Base-by-base conservation (phyloP, 306 rosid genomes). In the Hippophae tibetana region DNA sequence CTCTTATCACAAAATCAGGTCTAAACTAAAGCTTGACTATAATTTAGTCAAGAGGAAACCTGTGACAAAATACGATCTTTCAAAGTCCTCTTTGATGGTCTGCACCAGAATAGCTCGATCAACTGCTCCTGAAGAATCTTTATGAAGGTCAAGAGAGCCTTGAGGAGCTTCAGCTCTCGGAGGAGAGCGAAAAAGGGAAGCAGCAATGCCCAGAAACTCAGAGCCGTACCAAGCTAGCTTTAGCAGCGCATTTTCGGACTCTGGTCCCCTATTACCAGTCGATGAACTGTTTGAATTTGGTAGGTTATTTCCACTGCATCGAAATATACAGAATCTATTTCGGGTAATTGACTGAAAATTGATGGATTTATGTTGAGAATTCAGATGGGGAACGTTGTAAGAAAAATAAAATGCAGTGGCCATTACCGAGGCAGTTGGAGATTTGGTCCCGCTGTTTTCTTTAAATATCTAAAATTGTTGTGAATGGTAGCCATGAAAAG, bases 171-270 rank as follows among this genome's bases (percentile, higher is more conserved):
- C 67, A 14, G 52, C 41, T 3, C 9, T 14, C 18, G 18, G 18
- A 18, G 18, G 18, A 18, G 18, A 18, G 25, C 88, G 84, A 66
- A 87, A 81, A 56, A 68, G 79, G 13, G 97, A 90, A 61, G 96
- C 79, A 64, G 95, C 89, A 64, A 90, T 78, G 9, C 97, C 96
- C 42, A 90, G 75, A 56, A 90, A 78, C 79, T 90, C 97, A 10
- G 96, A 90, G 73, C 89, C 60, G 70, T 90, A 83, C 97, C 97
- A 87, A 60, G 95, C 97, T 13, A 83, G 44, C 72, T 83, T 87
- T 10, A 90, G 89, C 66, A 90, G 43, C 13, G 84, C 78, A 62
- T 87, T 90, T 68, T 81, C 74, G 5, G 78, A 70, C 54, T 67
- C 68, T 6, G 88, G 68, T 43, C 76, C 84, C 57, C 46, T 18